These are phyloP conservation scores for Fusarium sp. DNA, from an alignment of 2,329 filamentous ascomycete genomes.

Conservation along the genomic window DNA sequence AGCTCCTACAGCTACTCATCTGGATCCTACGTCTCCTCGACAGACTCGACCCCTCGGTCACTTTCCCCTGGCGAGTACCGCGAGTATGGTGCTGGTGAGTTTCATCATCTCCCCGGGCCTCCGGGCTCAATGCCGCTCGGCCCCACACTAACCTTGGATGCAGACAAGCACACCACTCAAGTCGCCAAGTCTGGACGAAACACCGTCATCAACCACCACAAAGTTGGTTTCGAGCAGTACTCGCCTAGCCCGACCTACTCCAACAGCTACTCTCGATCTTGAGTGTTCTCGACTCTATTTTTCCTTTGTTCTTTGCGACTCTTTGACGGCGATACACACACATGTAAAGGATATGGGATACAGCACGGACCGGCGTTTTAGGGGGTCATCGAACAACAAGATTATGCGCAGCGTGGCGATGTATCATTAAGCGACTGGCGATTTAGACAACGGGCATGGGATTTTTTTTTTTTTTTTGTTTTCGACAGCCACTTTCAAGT, in stretches of 20 bases:
- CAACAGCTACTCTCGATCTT: conserved; percentile 31
- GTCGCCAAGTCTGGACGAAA: conserved; percentile 38
- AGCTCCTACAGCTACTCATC: conserved; percentile 42
- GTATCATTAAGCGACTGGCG: conserved; percentile 28
- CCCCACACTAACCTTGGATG: conserved; percentile 33
- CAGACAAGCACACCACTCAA: conserved; percentile 41
- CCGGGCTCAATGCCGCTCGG: conserved; percentile 1
- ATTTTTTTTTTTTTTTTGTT: conserved; percentile 15
- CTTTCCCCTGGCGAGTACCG: conserved; percentile 44
- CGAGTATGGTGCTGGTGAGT: conserved; percentile 48
- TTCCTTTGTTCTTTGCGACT: conserved; percentile 4
- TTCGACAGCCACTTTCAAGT: conserved; percentile 10
- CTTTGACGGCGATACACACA: conserved; percentile 18
- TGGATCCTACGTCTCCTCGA: conserved; percentile 43
- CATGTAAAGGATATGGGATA: conserved; percentile 28
- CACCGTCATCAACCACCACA: conserved; percentile 48
- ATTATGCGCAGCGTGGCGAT: conserved; percentile 27
- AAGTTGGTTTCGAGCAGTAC: conserved; percentile 42
- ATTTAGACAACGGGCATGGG: conserved; percentile 9
- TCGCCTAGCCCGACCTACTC: conserved; percentile 46
- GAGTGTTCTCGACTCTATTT: conserved; percentile 4
- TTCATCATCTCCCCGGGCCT: conserved; percentile 9
- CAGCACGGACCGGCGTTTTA: conserved; percentile 37
- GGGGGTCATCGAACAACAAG: conserved; percentile 10
- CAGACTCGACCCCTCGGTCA: conserved; percentile 42